Percentiles rank a stretch among this genome's conserved stretches.
These are phyloP conservation scores for Cyberlindnera xylosilytica DNA, from an alignment of 805 yeast genomes.

Conservation along the genomic window DNA sequence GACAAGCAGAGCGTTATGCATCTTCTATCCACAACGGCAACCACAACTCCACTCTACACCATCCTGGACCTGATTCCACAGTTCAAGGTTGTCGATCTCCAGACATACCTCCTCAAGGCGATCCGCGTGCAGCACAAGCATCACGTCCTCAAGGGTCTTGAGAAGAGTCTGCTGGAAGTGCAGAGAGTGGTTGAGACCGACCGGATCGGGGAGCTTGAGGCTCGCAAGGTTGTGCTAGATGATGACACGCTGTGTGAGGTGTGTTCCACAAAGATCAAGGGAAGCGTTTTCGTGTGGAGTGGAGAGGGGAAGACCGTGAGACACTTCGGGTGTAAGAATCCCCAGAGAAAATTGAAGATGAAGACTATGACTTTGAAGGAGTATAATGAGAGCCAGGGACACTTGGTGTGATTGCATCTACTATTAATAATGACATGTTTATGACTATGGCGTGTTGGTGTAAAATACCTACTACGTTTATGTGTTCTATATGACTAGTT, in stretches of 20 bases:
- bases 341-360: conserved; percentile 4
- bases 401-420: not conserved
- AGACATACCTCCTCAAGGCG: conserved; percentile 18
- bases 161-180: conserved; percentile 10
- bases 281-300: conserved; percentile 16
- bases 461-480: no score
- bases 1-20: conserved; percentile 35
- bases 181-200: conserved; percentile 11
- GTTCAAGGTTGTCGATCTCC: conserved; percentile 21
- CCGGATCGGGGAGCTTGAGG: conserved; percentile 7
- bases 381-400: conserved; percentile 9
- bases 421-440: no score
- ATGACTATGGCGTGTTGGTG: no score
- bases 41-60: conserved; percentile 26
- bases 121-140: conserved; percentile 15
- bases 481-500: no score
- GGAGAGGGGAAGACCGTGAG: conserved; percentile 8
- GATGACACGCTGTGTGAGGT: conserved; percentile 13
- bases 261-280: conserved; percentile 13
- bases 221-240: conserved; percentile 4
- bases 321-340: conserved; percentile 24
- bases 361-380: conserved; percentile 17
- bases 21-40: conserved; percentile 36
- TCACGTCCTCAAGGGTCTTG: conserved; percentile 1
- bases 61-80: conserved; percentile 12